Evolutionary conservation across 106 monocot genomes (phyloP).

Genomic region (Narthecium ossifragum): DNA sequence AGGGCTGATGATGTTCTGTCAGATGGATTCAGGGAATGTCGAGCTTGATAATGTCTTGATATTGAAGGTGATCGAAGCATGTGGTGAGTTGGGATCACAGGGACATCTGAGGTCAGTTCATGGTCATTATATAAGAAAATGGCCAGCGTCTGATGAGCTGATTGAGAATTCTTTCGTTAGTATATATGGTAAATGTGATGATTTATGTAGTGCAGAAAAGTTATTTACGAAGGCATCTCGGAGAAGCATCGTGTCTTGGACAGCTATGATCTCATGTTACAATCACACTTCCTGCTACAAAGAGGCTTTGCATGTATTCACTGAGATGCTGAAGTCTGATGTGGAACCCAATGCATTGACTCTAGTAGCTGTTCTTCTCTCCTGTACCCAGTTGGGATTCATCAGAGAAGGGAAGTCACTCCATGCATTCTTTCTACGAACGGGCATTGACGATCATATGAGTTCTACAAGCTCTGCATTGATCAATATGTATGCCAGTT

Average conservation of each 20-base stretch:
- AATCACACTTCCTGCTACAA: conserved; percentile 9
- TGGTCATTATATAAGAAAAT: conserved; percentile 8
- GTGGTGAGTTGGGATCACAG: conserved; percentile 11
- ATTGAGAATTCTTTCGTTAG: conserved; percentile 10
- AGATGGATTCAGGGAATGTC: conserved; percentile 7
- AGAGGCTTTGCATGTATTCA: conserved; percentile 13
- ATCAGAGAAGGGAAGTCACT: conserved; percentile 14
- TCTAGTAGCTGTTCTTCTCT: conserved; percentile 4
- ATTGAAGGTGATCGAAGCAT: conserved; percentile 9
- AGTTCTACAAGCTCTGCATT: neutral
- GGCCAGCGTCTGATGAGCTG: neutral
- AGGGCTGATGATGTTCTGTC: conserved; percentile 11
- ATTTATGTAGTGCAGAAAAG: conserved; percentile 9
- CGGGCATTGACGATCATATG: neutral
- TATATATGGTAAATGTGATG: conserved; percentile 12
- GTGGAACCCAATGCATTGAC: conserved; percentile 12
- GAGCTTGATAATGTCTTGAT: conserved; percentile 9
- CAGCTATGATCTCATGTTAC: conserved; percentile 22
- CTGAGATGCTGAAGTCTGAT: conserved; percentile 4
- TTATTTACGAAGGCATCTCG: neutral
- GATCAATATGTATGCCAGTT: conserved; percentile 13
- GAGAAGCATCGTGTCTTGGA: conserved; percentile 12
- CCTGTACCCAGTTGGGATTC: conserved; percentile 11
- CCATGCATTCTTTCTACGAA: conserved; percentile 14
- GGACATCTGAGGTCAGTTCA: conserved; percentile 18